These are phyloP conservation scores for Hamamelis virginiana DNA, from an alignment of 164 flowering plant genomes.

Conservation along the genomic window DNA sequence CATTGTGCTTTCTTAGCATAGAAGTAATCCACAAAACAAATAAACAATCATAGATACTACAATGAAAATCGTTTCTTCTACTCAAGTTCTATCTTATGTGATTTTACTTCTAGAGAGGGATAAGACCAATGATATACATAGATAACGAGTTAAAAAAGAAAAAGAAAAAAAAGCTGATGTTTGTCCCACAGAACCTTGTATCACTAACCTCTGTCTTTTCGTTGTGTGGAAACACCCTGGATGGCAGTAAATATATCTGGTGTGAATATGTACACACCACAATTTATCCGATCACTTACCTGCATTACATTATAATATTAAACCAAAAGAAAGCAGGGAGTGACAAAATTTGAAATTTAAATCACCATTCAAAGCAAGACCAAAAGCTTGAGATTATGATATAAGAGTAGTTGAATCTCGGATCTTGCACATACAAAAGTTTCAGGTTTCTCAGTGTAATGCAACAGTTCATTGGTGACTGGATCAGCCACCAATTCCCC, in stretches of 20 bases:
- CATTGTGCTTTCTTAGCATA: background rate
- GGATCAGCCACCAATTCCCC: constrained; percentile 97
- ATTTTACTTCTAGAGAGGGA: background rate
- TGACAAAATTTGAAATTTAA: background rate
- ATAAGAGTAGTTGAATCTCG: constrained; percentile 1
- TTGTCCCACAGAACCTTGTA: background rate
- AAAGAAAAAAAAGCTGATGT: background rate
- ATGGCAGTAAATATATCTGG: constrained; percentile 87
- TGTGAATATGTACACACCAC: constrained; percentile 91
- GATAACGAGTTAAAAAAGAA: background rate
- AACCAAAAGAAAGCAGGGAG: background rate
- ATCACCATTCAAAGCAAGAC: background rate
- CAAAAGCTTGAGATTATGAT: background rate
- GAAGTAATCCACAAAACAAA: background rate
- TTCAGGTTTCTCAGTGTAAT: constrained; percentile 96
- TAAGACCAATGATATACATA: no score
- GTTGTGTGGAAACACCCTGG: constrained; percentile 61
- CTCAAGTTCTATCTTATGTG: background rate
- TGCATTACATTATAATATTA: constrained; percentile 26
- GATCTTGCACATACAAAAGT: constrained; percentile 73
- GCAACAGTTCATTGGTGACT: constrained; percentile 79
- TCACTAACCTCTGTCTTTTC: constrained; percentile 82
- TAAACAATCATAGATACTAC: background rate
- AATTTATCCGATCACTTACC: constrained; percentile 97
- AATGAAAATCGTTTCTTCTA: background rate